A percentile compares a stretch with the other conserved stretches of the same genome.
phyloP scores from a whole-genome alignment of 2,329 filamentous ascomycete genomes.

The Hortaea werneckii region DNA sequence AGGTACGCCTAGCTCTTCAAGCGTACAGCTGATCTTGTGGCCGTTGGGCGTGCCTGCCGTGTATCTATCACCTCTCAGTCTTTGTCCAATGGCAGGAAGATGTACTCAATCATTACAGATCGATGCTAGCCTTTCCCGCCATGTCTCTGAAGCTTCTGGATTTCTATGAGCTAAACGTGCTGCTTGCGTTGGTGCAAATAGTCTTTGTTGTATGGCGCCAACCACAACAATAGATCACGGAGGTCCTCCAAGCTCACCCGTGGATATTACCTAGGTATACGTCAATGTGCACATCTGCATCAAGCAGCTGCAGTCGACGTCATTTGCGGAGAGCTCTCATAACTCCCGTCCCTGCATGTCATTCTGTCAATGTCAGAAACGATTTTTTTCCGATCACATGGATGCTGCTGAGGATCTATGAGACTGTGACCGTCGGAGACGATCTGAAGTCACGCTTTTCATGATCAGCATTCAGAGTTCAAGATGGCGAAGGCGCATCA shows the following conservation, averaged over 20 bases:
- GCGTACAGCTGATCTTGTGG: constrained; percentile 22
- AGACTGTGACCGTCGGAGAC: not conserved
- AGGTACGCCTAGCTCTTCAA: constrained; percentile 25
- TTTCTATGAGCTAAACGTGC: not conserved
- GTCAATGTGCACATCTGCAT: not conserved
- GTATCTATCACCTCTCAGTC: constrained; percentile 8
- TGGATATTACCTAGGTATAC: not conserved
- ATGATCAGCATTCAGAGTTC: not conserved
- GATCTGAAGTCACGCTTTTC: not conserved
- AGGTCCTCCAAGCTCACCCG: not conserved
- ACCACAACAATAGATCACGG: not conserved
- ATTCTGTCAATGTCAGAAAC: no score
- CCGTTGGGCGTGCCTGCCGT: constrained; percentile 26
- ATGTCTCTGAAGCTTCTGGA: not conserved
- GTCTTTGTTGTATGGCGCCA: not conserved
- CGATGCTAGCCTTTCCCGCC: not conserved
- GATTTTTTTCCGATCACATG: not conserved
- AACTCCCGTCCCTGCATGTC: not conserved
- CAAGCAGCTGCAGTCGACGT: not conserved
- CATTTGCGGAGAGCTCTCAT: not conserved
- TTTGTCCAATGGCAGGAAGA: not conserved
- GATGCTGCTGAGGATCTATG: not conserved
- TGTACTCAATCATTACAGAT: not conserved
- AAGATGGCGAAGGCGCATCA: no score
- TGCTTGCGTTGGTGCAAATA: not conserved